phyloP scores from a whole-genome alignment of 805 yeast species.

The Saccharomycopsis malanga region DNA sequence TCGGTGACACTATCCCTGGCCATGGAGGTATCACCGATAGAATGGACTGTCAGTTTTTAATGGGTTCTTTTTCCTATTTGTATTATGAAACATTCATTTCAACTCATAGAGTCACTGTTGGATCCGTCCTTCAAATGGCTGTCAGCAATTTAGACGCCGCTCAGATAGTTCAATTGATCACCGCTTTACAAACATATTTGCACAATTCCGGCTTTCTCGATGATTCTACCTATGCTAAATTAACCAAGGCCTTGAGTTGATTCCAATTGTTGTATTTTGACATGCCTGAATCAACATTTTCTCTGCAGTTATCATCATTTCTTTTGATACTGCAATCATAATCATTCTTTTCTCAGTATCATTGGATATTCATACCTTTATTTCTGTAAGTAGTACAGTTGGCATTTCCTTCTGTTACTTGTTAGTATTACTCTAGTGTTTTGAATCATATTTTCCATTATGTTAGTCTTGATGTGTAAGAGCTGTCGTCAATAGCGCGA shows the following conservation, averaged over 20 bases:
- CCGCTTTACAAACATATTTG: conserved; percentile 51
- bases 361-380: too few species aligned
- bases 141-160: conserved; percentile 59
- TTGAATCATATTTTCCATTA: too few species aligned
- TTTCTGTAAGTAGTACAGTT: too few species aligned
- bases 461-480: too few species aligned
- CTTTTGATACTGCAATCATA: too few species aligned
- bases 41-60: conserved; percentile 94
- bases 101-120: conserved; percentile 62
- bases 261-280: not conserved
- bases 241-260: not conserved
- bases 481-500: too few species aligned
- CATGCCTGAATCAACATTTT: not conserved
- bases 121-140: conserved; percentile 67
- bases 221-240: not conserved
- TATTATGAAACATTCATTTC: conserved; percentile 91
- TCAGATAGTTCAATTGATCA: conserved; percentile 58
- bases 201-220: conserved; percentile 25
- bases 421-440: too few species aligned
- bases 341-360: too few species aligned
- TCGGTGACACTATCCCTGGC: conserved; percentile 97
- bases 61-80: conserved; percentile 92
- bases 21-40: conserved; percentile 98
- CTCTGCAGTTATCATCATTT: not conserved
- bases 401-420: too few species aligned